A percentile compares a stretch with the other conserved stretches of the same genome.
phyloP scores from a whole-genome alignment of 352 stramenopile genomes.

The Thraustotheca clavata region DNA sequence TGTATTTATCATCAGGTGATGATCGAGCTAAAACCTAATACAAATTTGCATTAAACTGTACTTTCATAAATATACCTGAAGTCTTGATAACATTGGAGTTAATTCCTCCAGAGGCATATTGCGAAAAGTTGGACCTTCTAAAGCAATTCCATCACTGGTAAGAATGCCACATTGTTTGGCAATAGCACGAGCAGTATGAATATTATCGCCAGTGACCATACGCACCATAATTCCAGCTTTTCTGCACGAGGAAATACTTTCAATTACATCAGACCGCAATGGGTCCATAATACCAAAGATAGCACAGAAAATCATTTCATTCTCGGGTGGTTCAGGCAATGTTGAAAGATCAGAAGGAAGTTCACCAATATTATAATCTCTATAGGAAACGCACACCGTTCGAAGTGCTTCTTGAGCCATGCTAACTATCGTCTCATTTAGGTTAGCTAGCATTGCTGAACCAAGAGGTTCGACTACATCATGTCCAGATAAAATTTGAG shows the following conservation, averaged over 20 bases:
- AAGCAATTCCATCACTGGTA: slow-evolving; percentile 75
- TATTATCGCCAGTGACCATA: slow-evolving; percentile 99
- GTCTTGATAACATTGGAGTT: slow-evolving; percentile 44
- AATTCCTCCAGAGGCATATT: slow-evolving; percentile 63
- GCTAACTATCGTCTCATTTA: slow-evolving; percentile 56
- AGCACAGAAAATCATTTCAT: slow-evolving; percentile 69
- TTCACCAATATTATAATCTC: slow-evolving; percentile 45
- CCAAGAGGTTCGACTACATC: slow-evolving; percentile 43
- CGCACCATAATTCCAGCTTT: slow-evolving; percentile 96
- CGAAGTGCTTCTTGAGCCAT: slow-evolving; percentile 80
- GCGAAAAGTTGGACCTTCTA: slow-evolving; percentile 90
- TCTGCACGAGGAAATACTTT: slow-evolving; percentile 91
- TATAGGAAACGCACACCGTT: slow-evolving; percentile 82
- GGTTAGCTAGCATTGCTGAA: slow-evolving; percentile 47
- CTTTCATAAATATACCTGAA: slow-evolving; percentile 34
- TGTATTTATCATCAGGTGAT: slow-evolving; percentile 96
- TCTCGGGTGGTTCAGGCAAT: slow-evolving; percentile 49
- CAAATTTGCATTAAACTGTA: slow-evolving; percentile 46
- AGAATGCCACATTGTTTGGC: slow-evolving; percentile 95
- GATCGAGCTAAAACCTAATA: slow-evolving; percentile 88
- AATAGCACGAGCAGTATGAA: slow-evolving; percentile 96
- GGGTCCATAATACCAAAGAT: slow-evolving; percentile 97
- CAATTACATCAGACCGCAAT: slow-evolving; percentile 88
- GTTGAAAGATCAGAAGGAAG: slow-evolving; percentile 55
- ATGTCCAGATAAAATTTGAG: slow-evolving; percentile 60